Evolutionary conservation across 495 filamentous ascomycete species (phyloP), one percentile per base, ranked within the genome.

Genomic region (Aspergillus biplanus): DNA sequence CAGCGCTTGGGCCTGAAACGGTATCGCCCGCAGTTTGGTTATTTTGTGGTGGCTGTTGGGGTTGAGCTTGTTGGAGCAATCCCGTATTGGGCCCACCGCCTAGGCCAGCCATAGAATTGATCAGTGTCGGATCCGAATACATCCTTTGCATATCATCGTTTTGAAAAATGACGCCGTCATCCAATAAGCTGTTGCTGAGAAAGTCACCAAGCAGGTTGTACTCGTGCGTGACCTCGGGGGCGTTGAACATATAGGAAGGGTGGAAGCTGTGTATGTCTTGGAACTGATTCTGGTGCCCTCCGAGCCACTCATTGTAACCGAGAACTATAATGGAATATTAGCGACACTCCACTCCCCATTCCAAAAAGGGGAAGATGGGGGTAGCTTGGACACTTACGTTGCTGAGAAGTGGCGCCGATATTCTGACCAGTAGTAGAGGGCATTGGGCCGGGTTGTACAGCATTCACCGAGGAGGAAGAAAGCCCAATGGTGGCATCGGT

Each of bases 161-260:
- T 58, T 84, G 74, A 59, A 90, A 84, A 49, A 89, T 75, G 4
- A 81, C 82, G 39, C 85, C 85, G 72, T 96, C 93, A 71, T 97
- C 92, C 53, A 96, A 76, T 34, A 98, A 76, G 74, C 89, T 93
- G 65, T 86, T 93, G 73, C 89, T 93, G 64, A 98, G 85, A 72
- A 98, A 99, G 74, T 98, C 93, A 67, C 96, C 97, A 64, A 99
- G 85, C 61, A 97, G 81, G 70, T 97, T 96, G 72, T 96, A 97
- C 77, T 99, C 95, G 74, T 92, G 93, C 33, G 90, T 92, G 63
- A 97, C 90, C 74, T 99, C 95, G 61, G 92, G 92, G 32, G 92
- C 89, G 73, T 91, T 92, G 78, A 97, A 94, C 90, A 97, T 93
- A 79, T 95, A 97, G 67, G 90, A 93, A 58, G 92, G 90, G 77